Evolutionary conservation across 768 basidiomycete species (phyloP).

Genomic region (Phlebiopsis gigantea): DNA sequence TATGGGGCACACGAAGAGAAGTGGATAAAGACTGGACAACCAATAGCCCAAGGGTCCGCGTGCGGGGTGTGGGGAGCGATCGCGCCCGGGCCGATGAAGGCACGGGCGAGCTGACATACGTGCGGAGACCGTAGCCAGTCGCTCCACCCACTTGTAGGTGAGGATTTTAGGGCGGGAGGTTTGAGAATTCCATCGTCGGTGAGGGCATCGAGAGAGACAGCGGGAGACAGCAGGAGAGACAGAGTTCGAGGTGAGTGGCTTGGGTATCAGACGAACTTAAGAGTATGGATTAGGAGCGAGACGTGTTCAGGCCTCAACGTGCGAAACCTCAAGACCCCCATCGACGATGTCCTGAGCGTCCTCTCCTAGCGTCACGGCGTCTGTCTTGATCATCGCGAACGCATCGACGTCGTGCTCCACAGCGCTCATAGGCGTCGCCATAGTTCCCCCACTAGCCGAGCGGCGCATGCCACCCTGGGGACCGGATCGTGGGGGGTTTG

Average conservation of each 20-base stretch:
- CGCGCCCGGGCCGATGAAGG: background rate
- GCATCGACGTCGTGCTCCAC: conserved; percentile 30
- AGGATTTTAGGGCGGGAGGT: conserved; percentile 5
- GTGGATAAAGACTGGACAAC: conserved; percentile 51
- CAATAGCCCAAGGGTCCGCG: conserved; percentile 51
- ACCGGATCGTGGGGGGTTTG: conserved; percentile 83
- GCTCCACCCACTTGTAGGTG: conserved; percentile 4
- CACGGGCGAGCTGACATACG: background rate
- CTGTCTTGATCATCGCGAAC: conserved; percentile 9
- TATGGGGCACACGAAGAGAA: conserved; percentile 29
- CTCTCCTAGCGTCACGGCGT: conserved; percentile 20
- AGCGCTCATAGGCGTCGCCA: conserved; percentile 33
- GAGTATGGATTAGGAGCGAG: background rate
- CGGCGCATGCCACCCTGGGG: conserved; percentile 61
- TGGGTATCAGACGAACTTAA: conserved; percentile 14
- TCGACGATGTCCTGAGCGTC: conserved; percentile 25
- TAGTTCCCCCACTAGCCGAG: conserved; percentile 37
- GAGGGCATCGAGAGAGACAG: background rate
- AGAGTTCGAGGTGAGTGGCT: conserved; percentile 1
- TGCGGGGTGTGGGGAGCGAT: background rate
- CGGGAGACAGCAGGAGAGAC: conserved; percentile 6
- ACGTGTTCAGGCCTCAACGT: conserved; percentile 15
- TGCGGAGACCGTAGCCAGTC: conserved; percentile 5
- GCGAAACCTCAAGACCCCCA: conserved; percentile 26
- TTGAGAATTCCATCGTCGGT: conserved; percentile 4